phyloP scores from a whole-genome alignment of 441 rosid genomes.

The Pelargonium australe region DNA sequence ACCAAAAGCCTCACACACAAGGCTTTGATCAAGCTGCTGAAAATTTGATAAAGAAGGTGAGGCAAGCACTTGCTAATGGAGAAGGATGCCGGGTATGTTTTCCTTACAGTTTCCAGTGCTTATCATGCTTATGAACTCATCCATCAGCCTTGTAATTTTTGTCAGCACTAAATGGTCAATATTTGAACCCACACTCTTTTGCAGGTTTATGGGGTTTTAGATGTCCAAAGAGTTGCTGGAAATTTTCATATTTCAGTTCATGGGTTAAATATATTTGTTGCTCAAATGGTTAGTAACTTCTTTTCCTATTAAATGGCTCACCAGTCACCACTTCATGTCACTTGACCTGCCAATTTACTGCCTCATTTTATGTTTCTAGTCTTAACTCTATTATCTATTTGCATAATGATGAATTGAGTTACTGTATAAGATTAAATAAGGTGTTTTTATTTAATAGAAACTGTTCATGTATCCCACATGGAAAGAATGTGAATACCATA shows the following conservation, averaged over 20 bases:
- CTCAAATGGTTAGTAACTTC: slow-evolving; percentile 67
- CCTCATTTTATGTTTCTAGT: background rate
- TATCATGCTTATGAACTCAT: background rate
- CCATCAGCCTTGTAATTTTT: slow-evolving; percentile 6
- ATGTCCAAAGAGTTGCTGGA: slow-evolving; percentile 98
- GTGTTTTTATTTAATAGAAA: too few species aligned
- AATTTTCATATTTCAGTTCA: slow-evolving; percentile 97
- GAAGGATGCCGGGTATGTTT: slow-evolving; percentile 90
- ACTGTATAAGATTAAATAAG: background rate
- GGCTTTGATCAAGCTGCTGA: slow-evolving; percentile 82
- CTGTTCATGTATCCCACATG: too few species aligned
- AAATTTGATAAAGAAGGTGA: slow-evolving; percentile 80
- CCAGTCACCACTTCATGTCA: background rate
- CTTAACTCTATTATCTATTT: background rate
- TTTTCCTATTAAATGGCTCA: background rate
- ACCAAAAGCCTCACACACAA: slow-evolving; percentile 35
- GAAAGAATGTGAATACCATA: too few species aligned
- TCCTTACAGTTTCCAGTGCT: slow-evolving; percentile 13
- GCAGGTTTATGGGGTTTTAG: slow-evolving; percentile 87
- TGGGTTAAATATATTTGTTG: slow-evolving; percentile 83
- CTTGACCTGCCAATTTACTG: background rate
- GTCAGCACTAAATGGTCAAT: slow-evolving; percentile 11
- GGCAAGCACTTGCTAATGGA: slow-evolving; percentile 71
- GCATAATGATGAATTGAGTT: background rate
- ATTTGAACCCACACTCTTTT: slow-evolving; percentile 18